These are phyloP conservation scores for Aaosphaeria pasadenensis DNA, from an alignment of 2,329 filamentous ascomycete species.

Conservation along the genomic window DNA sequence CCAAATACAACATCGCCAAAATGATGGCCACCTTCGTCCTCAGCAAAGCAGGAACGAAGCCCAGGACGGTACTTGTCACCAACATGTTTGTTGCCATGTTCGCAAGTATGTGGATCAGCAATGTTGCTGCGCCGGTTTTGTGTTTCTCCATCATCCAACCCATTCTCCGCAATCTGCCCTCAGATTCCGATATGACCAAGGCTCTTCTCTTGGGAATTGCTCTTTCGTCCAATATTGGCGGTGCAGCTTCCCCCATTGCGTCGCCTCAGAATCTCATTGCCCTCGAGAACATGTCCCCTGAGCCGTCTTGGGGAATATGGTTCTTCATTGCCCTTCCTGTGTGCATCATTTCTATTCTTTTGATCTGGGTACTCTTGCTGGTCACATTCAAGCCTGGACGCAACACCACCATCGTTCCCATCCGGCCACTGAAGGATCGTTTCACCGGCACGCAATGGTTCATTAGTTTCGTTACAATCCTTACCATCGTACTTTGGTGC, in stretches of 20 bases:
- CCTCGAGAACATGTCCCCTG: conserved; percentile 88
- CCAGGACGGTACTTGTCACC: conserved; percentile 84
- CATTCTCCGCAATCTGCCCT: conserved; percentile 86
- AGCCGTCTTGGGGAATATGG: conserved; percentile 92
- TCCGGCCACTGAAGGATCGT: conserved; percentile 81
- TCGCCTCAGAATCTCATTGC: conserved; percentile 98
- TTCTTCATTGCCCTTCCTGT: conserved; percentile 95
- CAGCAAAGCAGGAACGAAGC: conserved; percentile 91
- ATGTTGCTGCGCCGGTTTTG: conserved; percentile 92
- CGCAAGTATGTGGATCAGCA: conserved; percentile 98
- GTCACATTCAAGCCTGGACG: conserved; percentile 80
- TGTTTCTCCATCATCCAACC: conserved; percentile 99
- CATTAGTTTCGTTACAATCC: conserved; percentile 76
- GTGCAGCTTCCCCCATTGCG: conserved; percentile 93
- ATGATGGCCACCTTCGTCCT: conserved; percentile 94
- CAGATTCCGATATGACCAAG: conserved; percentile 90
- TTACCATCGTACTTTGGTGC: conserved; percentile 90
- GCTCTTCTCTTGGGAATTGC: conserved; percentile 94
- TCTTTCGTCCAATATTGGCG: conserved; percentile 90
- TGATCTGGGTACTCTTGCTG: conserved; percentile 87
- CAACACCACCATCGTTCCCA: conserved; percentile 86
- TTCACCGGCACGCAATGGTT: conserved; percentile 93
- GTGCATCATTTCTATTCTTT: conserved; percentile 78
- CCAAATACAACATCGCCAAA: conserved; percentile 97
- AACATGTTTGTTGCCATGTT: conserved; percentile 99